Evolutionary conservation across 1,139 yeast species (phyloP), one percentile per base, ranked within the genome.

Genomic region (Protomyces inouyei): DNA sequence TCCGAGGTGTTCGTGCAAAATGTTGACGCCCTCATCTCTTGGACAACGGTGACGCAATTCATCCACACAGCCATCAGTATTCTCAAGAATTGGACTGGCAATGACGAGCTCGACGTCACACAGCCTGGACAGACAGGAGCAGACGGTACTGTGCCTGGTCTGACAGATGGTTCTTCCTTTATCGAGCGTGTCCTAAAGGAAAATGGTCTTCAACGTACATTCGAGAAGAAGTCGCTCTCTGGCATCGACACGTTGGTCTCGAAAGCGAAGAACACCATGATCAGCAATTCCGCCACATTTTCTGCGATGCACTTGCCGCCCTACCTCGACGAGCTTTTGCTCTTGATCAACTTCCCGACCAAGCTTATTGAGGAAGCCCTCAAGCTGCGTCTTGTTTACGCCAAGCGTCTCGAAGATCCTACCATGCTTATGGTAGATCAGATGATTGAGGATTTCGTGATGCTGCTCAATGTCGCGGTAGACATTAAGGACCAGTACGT

Each of bases 361-460:
- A 85, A 84, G 68, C 78, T 93, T 61, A 86, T 92, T 69, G 88
- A 87, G 72, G 97, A 90, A 72, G 83, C 90, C 60, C 87, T 92
- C 59, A 83, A 82, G 55, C 83, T 89, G 54, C 81, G 98, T 69
- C 79, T 93, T 61, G 79, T 82, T 2, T 91, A 90, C 73, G 96
- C 98, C 3, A 81, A 83, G 74, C 87, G 87, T 71, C 77, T 92
- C 65, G 85, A 83, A 64, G 88, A 88, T 70, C 97, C 97, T 1
- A 91, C 98, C 0, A 84, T 91, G 83, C 88, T 91, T 92, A 89
- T 92, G 86, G 89, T 93, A 69, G 98, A 93, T 74, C 97, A 92
- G 76, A 88, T 90, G 83, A 83, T 93, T 69, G 93, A 85, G 57
- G 97, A 91, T 74, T 87, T 92, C 72, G 86, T 86, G 69, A 81